Evolutionary conservation across 495 filamentous ascomycete species (phyloP), one percentile per base, ranked within the genome.

Genomic region (Eremomyces bilateralis): DNA sequence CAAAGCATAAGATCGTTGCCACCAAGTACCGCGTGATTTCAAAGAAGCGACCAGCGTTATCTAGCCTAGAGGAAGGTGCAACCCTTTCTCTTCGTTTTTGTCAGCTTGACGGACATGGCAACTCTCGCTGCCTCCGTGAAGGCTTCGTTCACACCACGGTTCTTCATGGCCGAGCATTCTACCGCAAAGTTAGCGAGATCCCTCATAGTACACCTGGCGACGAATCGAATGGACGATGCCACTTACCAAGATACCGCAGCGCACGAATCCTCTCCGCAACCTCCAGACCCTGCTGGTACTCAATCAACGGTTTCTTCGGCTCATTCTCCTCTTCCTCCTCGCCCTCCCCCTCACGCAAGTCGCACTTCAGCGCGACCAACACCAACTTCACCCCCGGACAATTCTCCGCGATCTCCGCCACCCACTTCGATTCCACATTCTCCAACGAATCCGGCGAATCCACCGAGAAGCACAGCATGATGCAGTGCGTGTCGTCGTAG

Each of bases 361-460:
- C 88, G 56, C 88, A 97, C 58, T 97, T 97, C 33, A 97, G 63
- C 20, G 88, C 88, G 3, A 93, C 85, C n/a, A 97, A 61, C 20
- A 95, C 90, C 20, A 97, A 64, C 49, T 83, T 85, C 33, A 94
- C 88, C 18, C 76, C 80, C 12, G 80, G 80, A 54, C 88, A 95
- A 52, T 97, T 93, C 55, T 95, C 90, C 24, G 81, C 80, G 40
- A 97, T 97, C 53, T 97, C 88, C 33, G 79, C 73, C 13, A 94
- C 80, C 88, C 88, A 97, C 58, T 95, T 97, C 36, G 79, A 82
- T 48, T 90, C 82, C 33, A 97, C 80, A 65, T 97, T 97, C 54
- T 95, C 88, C 41, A 97, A 73, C 18, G 85, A 94, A 51, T 94
- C 84, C 31, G 73, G 81, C 50, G 76, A 88, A 54, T 95, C 88